phyloP scores from a whole-genome alignment of 345 rosid genomes.

The Bruguiera sexangula region DNA sequence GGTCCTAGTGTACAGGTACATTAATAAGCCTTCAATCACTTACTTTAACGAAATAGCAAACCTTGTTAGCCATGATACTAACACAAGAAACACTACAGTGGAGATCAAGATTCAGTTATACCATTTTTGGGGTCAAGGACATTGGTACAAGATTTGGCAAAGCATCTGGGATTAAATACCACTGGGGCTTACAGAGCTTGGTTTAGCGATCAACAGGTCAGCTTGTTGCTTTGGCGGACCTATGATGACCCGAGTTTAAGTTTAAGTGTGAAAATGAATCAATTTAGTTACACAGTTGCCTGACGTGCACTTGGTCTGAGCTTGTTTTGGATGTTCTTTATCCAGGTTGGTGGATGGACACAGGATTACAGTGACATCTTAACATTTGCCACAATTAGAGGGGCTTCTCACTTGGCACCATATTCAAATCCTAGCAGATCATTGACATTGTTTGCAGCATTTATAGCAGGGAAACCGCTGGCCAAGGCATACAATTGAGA shows the following conservation, averaged over 20 bases:
- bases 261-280: too few species aligned
- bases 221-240: neutral
- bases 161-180: constrained; percentile 5
- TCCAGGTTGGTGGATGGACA: constrained; percentile 19
- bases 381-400: constrained; percentile 11
- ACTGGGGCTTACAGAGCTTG: constrained; percentile 7
- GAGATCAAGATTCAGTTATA: constrained; percentile 23
- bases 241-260: too few species aligned
- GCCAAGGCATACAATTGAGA: neutral
- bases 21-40: neutral
- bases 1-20: constrained; percentile 21
- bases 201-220: constrained; percentile 7
- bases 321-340: neutral
- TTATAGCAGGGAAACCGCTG: constrained; percentile 7
- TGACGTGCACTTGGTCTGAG: neutral
- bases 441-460: constrained; percentile 9
- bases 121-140: constrained; percentile 12
- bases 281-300: too few species aligned
- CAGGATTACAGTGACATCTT: constrained; percentile 7
- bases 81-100: constrained; percentile 2
- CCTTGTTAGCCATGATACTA: too few species aligned
- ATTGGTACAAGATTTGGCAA: constrained; percentile 18
- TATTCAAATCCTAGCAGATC: constrained; percentile 13
- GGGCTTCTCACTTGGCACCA: constrained; percentile 12
- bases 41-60: neutral